Base-by-base conservation (phyloP, 2,329 filamentous ascomycete species). In the Xenoacremonium recifei region DNA sequence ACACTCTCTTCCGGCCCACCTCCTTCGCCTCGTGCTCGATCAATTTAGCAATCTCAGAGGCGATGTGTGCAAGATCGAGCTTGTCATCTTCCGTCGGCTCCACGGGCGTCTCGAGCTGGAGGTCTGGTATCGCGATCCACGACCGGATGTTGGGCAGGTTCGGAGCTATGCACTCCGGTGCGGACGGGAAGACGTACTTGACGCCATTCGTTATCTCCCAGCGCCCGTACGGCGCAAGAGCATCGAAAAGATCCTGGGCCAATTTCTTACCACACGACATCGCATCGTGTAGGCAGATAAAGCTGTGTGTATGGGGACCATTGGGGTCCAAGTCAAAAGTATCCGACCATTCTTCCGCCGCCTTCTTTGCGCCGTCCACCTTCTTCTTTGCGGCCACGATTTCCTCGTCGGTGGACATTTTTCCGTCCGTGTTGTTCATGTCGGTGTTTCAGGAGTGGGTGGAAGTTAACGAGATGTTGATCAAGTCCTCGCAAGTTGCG, bases 281-380 rank as follows among this genome's bases (percentile, higher is more conserved):
- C 3, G 16, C n/a, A n/a, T 48, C 41, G 16, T 49, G 47, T 2
- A 48, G 41, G 21, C 36, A 30, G 18, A 45, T 42, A 11, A 49
- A 42, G 29, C 38, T 49, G 35, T 15, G 6, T 2, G 33, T 17
- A 4, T 27, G 36, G 5, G 29, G 15, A n/a, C n/a, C n/a, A n/a
- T n/a, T n/a, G n/a, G n/a, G n/a, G n/a, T n/a, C n/a, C n/a, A n/a
- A n/a, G n/a, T n/a, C n/a, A n/a, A n/a, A n/a, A n/a, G n/a, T n/a
- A n/a, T n/a, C n/a, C n/a, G n/a, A n/a, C n/a, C n/a, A n/a, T n/a
- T n/a, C n/a, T n/a, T n/a, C n/a, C n/a, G n/a, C n/a, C n/a, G n/a
- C n/a, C n/a, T n/a, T n/a, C n/a, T n/a, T n/a, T n/a, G n/a, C n/a
- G n/a, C n/a, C n/a, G n/a, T n/a, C n/a, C n/a, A n/a, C n/a, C n/a